Conservation (phyloP, 1,284 basidiomycete genomes). For the Kwoniella shivajii region DNA sequence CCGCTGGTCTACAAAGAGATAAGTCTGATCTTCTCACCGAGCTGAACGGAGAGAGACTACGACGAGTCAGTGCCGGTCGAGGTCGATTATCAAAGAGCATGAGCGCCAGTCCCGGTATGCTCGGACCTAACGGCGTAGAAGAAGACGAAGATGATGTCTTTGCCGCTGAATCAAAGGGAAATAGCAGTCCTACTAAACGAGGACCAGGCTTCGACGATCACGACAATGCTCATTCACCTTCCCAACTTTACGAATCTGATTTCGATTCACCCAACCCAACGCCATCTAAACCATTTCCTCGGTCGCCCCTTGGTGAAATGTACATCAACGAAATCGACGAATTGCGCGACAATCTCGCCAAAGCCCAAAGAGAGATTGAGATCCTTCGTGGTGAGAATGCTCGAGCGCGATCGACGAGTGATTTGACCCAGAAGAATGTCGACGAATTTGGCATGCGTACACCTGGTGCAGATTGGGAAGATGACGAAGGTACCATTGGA, state of each 20-base stretch:
- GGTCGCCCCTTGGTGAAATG: slow-evolving; percentile 50
- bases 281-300: slow-evolving; percentile 62
- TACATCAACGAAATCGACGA: slow-evolving; percentile 53
- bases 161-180: slow-evolving; percentile 61
- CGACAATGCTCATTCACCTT: slow-evolving; percentile 57
- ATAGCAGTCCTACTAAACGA: slow-evolving; percentile 63
- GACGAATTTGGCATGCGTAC: slow-evolving; percentile 42
- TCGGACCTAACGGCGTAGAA: slow-evolving; percentile 39
- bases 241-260: slow-evolving; percentile 49
- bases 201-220: slow-evolving; percentile 64
- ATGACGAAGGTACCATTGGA: slow-evolving; percentile 27
- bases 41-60: slow-evolving; percentile 68
- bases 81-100: slow-evolving; percentile 36
- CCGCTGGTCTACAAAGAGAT: slow-evolving; percentile 84
- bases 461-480: slow-evolving; percentile 30
- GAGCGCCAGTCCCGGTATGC: slow-evolving; percentile 56
- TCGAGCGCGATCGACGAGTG: slow-evolving; percentile 9
- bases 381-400: slow-evolving; percentile 32
- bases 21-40: slow-evolving; percentile 85
- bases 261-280: slow-evolving; percentile 68
- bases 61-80: slow-evolving; percentile 38
- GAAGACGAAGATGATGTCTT: slow-evolving; percentile 68
- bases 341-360: slow-evolving; percentile 44
- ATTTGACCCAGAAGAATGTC: slow-evolving; percentile 17
- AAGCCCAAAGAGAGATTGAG: slow-evolving; percentile 48